phyloP scores from a whole-genome alignment of 2,329 filamentous ascomycete species.

The Aspergillus fischeri region DNA sequence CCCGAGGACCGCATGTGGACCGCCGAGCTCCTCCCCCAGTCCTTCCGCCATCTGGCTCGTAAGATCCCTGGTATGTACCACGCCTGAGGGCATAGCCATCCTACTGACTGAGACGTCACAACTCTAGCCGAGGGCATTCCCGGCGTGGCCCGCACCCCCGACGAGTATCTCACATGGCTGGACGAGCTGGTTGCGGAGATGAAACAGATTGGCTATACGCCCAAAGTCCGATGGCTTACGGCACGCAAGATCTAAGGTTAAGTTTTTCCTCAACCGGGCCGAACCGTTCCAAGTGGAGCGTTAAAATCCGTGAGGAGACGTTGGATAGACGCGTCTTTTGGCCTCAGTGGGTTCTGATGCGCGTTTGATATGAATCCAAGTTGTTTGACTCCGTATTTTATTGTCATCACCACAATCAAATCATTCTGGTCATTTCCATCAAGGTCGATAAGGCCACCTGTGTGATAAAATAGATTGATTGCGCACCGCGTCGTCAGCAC shows the following conservation, averaged over 20 bases:
- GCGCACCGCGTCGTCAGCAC: neutral
- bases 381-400: too few species aligned
- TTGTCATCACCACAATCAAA: too few species aligned
- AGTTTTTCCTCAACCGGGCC: too few species aligned
- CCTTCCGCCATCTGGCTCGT: constrained; percentile 8
- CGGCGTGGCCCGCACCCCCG: constrained; percentile 6
- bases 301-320: too few species aligned
- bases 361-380: neutral
- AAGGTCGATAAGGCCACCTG: neutral
- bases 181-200: constrained; percentile 8
- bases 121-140: constrained; percentile 7
- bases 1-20: constrained; percentile 3
- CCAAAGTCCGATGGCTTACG: constrained; percentile 4
- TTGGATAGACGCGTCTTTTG: neutral
- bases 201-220: constrained; percentile 9
- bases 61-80: constrained; percentile 9
- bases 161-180: constrained; percentile 8
- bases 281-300: too few species aligned
- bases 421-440: neutral
- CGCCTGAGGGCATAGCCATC: neutral
- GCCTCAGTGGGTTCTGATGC: neutral
- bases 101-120: neutral
- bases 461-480: neutral
- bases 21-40: constrained; percentile 6
- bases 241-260: neutral